Evolutionary conservation across 2,329 filamentous ascomycete species (phyloP).

Genomic region (Trichoderma semiorbis): DNA sequence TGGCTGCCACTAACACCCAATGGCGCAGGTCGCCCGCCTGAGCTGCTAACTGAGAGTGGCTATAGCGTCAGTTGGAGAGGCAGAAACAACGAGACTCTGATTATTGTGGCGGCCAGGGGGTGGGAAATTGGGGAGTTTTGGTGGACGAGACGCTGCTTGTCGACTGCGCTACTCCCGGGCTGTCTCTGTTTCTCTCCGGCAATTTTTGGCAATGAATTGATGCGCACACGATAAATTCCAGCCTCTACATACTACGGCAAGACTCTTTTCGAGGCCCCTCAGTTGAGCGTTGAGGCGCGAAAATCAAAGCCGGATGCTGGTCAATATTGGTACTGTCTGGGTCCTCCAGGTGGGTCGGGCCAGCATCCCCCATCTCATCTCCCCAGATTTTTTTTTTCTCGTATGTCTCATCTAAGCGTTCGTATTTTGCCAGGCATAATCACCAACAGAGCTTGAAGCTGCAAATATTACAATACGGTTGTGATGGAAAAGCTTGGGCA

Average conservation of each 20-base stretch:
- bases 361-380: background rate
- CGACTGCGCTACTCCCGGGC: background rate
- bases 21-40: slow-evolving; percentile 9
- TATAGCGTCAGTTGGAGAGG: background rate
- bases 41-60: slow-evolving; percentile 11
- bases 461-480: background rate
- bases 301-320: background rate
- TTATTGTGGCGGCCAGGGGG: slow-evolving; percentile 11
- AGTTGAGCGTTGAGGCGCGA: background rate
- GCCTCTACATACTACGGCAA: background rate
- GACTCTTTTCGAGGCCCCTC: background rate
- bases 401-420: slow-evolving; percentile 15
- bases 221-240: background rate
- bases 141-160: background rate
- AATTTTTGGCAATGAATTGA: background rate
- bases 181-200: background rate
- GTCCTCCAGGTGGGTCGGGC: background rate
- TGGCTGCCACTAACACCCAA: slow-evolving; percentile 8
- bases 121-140: background rate
- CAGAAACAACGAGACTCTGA: background rate
- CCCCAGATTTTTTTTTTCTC: slow-evolving; percentile 3
- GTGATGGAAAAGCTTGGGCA: background rate
- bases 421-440: background rate
- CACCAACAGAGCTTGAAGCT: background rate
- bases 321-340: background rate